A percentile compares a stretch with the other conserved stretches of the same genome.
Conservation (phyloP, 352 stramenopile genomes). For the Phytophthora cryptogea region DNA sequence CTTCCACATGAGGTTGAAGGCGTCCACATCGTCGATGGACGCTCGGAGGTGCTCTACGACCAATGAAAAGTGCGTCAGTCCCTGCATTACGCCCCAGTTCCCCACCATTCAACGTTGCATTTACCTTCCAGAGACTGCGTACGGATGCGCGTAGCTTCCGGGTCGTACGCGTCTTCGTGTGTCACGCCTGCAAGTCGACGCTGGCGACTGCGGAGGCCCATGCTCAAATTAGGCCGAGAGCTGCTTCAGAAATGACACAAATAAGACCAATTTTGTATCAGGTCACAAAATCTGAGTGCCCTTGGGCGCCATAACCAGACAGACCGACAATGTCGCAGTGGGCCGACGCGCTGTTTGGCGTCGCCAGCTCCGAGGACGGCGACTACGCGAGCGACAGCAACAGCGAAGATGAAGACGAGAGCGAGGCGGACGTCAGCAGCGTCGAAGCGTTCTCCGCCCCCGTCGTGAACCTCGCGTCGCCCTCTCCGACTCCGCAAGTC, state of each 20-base stretch:
- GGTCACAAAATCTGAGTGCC: neutral
- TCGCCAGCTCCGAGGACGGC: conserved; percentile 8
- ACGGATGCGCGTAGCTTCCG: conserved; percentile 40
- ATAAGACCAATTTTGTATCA: neutral
- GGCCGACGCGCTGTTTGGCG: conserved; percentile 6
- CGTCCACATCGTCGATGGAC: conserved; percentile 45
- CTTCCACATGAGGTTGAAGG: conserved; percentile 59
- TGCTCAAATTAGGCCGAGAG: conserved; percentile 5
- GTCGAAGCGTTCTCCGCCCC: neutral
- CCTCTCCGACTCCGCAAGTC: conserved; percentile 4
- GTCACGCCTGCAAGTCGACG: conserved; percentile 45
- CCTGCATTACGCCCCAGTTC: neutral
- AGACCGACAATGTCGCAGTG: conserved; percentile 2
- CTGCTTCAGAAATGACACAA: conserved; percentile 1
- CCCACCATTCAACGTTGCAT: neutral
- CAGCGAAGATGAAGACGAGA: neutral
- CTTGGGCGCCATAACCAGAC: conserved; percentile 3
- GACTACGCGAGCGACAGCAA: neutral
- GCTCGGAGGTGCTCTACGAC: conserved; percentile 50
- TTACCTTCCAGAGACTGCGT: conserved; percentile 43
- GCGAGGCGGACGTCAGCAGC: neutral
- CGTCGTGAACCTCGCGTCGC: conserved; percentile 20
- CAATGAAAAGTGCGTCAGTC: neutral
- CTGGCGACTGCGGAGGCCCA: conserved; percentile 58
- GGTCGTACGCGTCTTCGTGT: conserved; percentile 42